Conservation (phyloP, 768 basidiomycete species). For the Calocybe cyanea region DNA sequence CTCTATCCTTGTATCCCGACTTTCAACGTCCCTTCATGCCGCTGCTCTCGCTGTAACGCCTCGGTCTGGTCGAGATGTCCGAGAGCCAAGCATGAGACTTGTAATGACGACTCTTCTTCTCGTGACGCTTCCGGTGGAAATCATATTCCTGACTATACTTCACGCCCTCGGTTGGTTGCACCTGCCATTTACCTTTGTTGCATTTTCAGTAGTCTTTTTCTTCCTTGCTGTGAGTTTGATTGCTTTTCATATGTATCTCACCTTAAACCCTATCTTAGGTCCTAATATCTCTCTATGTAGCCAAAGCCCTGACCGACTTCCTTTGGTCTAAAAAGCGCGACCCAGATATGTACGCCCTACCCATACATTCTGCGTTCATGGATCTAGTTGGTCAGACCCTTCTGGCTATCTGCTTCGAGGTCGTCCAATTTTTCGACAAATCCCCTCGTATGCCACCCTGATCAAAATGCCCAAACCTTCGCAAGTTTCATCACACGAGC, state of each 20-base stretch:
- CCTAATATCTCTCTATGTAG: slow-evolving; percentile 62
- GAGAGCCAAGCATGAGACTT: slow-evolving; percentile 42
- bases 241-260: neutral
- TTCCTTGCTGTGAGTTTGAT: slow-evolving; percentile 63
- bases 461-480: neutral
- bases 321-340: slow-evolving; percentile 78
- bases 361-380: slow-evolving; percentile 85
- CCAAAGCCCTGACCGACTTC: slow-evolving; percentile 62
- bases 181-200: slow-evolving; percentile 64
- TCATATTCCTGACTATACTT: slow-evolving; percentile 68
- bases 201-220: slow-evolving; percentile 66
- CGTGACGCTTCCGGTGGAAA: slow-evolving; percentile 78
- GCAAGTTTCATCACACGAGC: neutral
- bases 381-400: slow-evolving; percentile 81
- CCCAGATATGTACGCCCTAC: slow-evolving; percentile 92
- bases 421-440: slow-evolving; percentile 43
- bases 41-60: slow-evolving; percentile 36
- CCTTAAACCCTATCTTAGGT: slow-evolving; percentile 44
- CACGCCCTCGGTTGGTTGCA: slow-evolving; percentile 73
- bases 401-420: slow-evolving; percentile 71
- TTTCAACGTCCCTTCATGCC: slow-evolving; percentile 85
- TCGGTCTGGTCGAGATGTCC: slow-evolving; percentile 12
- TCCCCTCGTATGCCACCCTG: neutral
- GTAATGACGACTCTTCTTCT: slow-evolving; percentile 67
- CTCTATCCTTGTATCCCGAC: slow-evolving; percentile 84